These are phyloP conservation scores for Phyllosticta paracitricarpa DNA, from an alignment of 2,329 filamentous ascomycete genomes.

Conservation along the genomic window DNA sequence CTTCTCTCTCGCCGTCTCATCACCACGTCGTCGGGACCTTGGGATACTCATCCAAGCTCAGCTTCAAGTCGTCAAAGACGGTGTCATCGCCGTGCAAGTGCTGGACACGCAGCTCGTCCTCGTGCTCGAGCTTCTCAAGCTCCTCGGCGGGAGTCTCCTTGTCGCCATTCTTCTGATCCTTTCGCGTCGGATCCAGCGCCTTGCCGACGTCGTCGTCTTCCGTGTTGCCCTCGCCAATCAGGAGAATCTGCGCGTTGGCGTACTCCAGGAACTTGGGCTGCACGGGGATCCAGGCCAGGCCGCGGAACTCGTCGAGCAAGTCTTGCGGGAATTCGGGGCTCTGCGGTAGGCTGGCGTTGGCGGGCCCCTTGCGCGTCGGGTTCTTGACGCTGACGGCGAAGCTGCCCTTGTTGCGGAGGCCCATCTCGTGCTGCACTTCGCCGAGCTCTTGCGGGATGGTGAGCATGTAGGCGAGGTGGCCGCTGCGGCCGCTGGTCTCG, in stretches of 20 bases:
- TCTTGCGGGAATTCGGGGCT: constrained; percentile 61
- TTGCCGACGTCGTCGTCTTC: constrained; percentile 39
- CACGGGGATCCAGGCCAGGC: constrained; percentile 64
- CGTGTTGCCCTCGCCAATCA: constrained; percentile 58
- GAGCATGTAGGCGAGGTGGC: constrained; percentile 69
- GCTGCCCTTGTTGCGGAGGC: constrained; percentile 59
- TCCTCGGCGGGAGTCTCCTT: constrained; percentile 60
- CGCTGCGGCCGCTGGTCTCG: constrained; percentile 53
- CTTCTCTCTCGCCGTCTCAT: not conserved
- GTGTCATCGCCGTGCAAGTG: constrained; percentile 49
- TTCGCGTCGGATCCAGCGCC: constrained; percentile 47
- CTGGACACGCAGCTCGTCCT: constrained; percentile 60
- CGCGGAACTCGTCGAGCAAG: constrained; percentile 62
- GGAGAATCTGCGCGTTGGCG: constrained; percentile 62
- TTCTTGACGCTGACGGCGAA: constrained; percentile 77
- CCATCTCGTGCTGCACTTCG: constrained; percentile 65
- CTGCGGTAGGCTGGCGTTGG: constrained; percentile 52
- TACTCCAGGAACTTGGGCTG: constrained; percentile 67
- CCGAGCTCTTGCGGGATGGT: constrained; percentile 62
- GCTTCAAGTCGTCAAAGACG: constrained; percentile 50
- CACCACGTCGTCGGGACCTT: constrained; percentile 54
- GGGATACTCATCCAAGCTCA: constrained; percentile 55
- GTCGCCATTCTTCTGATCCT: constrained; percentile 43
- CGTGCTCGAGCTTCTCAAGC: constrained; percentile 63
- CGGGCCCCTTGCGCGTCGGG: constrained; percentile 57